Evolutionary conservation across 139 green algal species (phyloP), one percentile per base, ranked within the genome.

Genomic region (Edaphochlamys debaryana): DNA sequence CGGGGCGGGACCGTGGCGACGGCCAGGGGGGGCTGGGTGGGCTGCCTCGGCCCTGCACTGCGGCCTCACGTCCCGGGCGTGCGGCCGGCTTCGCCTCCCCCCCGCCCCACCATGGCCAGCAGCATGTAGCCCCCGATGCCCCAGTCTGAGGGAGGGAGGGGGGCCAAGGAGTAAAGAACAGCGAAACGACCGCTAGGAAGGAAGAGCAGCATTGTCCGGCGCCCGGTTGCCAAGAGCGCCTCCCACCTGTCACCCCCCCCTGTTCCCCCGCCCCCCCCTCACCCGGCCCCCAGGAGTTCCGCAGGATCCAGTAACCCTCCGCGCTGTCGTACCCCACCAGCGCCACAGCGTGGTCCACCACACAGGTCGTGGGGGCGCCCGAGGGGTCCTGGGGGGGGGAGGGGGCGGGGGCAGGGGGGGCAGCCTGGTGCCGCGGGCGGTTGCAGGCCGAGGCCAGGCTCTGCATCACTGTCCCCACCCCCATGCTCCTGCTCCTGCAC

Each of bases 91-190:
- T 54, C 48, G 48, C 48, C 15, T 9, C 11, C 48, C 9, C 48
- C 48, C 11, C 15, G 48, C 15, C 48, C 48, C 58, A 66, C 58
- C 58, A 66, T 66, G 22, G 27, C 19, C 11, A 66, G 20, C 4
- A 66, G 58, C 58, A 66, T 66, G 58, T 66, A 66, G 58, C 58
- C 58, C 27, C 58, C 58, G 3, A 66, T 66, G 58, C 58, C 58
- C 58, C 58, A 66, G 29, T 66, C 58, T 66, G 58, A 19, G 20
- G 54, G 30, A 9, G 23, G 6, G 54, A 22, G n/a, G n/a, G n/a
- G n/a, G n/a, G n/a, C n/a, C n/a, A n/a, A 63, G 6, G 22, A 63
- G 20, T 32, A 63, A n/a, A 22, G 20, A 63, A 6, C 54, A 22
- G 22, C 54, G 54, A 32, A 22, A 25, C 20, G 20, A 29, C 13